phyloP scores from a whole-genome alignment of 495 filamentous ascomycete species.

The Aspergillus diversus region DNA sequence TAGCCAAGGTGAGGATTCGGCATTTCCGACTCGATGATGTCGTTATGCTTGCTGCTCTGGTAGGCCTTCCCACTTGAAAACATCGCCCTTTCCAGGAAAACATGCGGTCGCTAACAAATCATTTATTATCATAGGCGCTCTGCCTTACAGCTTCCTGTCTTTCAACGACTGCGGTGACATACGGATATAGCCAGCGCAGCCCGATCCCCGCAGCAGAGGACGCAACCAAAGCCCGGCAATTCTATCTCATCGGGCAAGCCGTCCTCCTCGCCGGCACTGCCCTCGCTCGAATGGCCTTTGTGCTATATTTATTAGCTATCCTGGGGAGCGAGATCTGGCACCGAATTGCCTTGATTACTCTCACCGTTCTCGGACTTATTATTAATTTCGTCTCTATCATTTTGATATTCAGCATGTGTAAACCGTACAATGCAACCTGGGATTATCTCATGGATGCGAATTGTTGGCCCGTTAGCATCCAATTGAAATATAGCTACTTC shows the following conservation, averaged over 20 bases:
- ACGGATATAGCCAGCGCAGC: constrained; percentile 4
- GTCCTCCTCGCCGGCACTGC: constrained; percentile 22
- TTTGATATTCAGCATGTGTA: constrained; percentile 46
- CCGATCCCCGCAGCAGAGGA: not conserved
- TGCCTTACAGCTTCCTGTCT: not conserved
- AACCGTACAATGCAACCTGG: constrained; percentile 43
- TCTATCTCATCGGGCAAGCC: constrained; percentile 6
- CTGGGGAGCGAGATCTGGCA: constrained; percentile 36
- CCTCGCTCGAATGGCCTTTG: constrained; percentile 41
- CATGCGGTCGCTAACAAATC: not conserved
- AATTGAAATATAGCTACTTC: constrained; percentile 46
- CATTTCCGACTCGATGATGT: constrained; percentile 10
- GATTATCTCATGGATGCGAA: constrained; percentile 31
- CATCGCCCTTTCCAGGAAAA: not conserved
- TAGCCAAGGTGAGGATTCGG: constrained; percentile 10
- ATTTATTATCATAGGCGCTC: not conserved
- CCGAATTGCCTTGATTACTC: constrained; percentile 36
- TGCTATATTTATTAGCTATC: constrained; percentile 42
- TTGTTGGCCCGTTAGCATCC: constrained; percentile 39
- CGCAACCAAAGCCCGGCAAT: constrained; percentile 1
- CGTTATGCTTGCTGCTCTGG: constrained; percentile 9
- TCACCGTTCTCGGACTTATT: constrained; percentile 32
- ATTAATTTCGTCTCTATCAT: constrained; percentile 35
- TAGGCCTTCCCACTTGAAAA: not conserved
- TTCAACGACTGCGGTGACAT: not conserved